phyloP scores from a whole-genome alignment of 257 asterid species.

The Solanum tarapatanum region DNA sequence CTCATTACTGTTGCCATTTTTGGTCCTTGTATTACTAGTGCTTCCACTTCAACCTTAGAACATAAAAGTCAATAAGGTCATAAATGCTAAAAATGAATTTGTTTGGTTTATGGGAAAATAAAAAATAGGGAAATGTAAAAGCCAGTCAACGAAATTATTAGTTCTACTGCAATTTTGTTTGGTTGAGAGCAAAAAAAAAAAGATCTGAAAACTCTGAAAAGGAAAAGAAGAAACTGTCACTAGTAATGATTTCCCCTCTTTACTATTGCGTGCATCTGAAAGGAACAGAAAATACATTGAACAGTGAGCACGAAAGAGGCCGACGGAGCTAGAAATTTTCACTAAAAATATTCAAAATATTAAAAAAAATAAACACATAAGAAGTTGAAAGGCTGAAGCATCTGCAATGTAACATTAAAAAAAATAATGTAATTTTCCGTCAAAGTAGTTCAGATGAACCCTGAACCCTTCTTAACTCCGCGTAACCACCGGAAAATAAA shows the following conservation, averaged over 20 bases:
- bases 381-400: too few species aligned
- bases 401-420: neutral
- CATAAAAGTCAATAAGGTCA: neutral
- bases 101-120: neutral
- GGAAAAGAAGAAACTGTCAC: neutral
- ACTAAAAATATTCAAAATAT: too few species aligned
- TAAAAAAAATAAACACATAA: too few species aligned
- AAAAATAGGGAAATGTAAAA: neutral
- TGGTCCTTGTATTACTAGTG: constrained; percentile 77
- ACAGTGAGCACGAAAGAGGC: neutral
- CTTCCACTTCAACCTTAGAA: constrained; percentile 72
- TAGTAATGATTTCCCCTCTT: constrained; percentile 10
- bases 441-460: neutral
- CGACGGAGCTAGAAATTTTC: neutral
- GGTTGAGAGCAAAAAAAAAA: neutral
- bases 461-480: neutral
- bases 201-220: constrained; percentile 12
- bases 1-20: constrained; percentile 64
- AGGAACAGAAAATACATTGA: neutral
- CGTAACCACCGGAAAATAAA: neutral
- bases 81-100: neutral
- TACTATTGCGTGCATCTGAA: constrained; percentile 1
- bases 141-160: neutral
- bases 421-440: neutral
- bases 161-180: neutral